phyloP scores from a whole-genome alignment of 495 filamentous ascomycete species.

The Tuber melanosporum region DNA sequence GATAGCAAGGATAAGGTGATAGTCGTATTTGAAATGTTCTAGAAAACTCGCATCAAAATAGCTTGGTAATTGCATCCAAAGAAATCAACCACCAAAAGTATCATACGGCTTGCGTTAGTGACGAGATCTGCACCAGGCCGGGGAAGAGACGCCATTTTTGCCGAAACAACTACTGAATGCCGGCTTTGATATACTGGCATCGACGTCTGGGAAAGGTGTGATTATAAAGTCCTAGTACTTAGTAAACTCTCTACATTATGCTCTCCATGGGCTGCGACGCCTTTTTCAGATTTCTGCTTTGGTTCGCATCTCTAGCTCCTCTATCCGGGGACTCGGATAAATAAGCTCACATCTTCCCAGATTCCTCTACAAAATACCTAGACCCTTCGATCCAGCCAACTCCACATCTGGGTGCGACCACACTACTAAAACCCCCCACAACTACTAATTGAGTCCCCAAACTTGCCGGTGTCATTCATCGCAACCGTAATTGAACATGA shows the following conservation, averaged over 20 bases:
- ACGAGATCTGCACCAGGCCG: constrained; percentile 53
- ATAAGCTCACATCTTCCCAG: constrained; percentile 57
- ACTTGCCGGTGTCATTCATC: constrained; percentile 51
- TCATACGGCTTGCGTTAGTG: constrained; percentile 35
- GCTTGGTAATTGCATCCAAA: constrained; percentile 64
- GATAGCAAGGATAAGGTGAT: constrained; percentile 58
- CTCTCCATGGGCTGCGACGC: constrained; percentile 66
- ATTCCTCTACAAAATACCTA: constrained; percentile 56
- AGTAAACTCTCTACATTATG: constrained; percentile 53
- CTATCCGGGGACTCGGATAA: constrained; percentile 9
- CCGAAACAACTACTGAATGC: constrained; percentile 50
- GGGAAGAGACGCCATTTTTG: constrained; percentile 53
- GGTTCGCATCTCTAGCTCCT: constrained; percentile 50
- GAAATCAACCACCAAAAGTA: constrained; percentile 74
- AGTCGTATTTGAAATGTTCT: constrained; percentile 47
- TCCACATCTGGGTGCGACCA: constrained; percentile 64
- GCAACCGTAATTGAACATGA: constrained; percentile 38
- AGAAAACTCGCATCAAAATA: constrained; percentile 52
- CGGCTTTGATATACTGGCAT: constrained; percentile 54
- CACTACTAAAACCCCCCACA: constrained; percentile 74
- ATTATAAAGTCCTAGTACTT: constrained; percentile 48
- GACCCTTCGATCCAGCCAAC: constrained; percentile 77
- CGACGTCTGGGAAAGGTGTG: constrained; percentile 44
- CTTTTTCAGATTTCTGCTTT: constrained; percentile 41
- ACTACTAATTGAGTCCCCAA: constrained; percentile 63